These are phyloP conservation scores for Wickerhamomyces ciferrii DNA, from an alignment of 805 yeast species.

Conservation along the genomic window DNA sequence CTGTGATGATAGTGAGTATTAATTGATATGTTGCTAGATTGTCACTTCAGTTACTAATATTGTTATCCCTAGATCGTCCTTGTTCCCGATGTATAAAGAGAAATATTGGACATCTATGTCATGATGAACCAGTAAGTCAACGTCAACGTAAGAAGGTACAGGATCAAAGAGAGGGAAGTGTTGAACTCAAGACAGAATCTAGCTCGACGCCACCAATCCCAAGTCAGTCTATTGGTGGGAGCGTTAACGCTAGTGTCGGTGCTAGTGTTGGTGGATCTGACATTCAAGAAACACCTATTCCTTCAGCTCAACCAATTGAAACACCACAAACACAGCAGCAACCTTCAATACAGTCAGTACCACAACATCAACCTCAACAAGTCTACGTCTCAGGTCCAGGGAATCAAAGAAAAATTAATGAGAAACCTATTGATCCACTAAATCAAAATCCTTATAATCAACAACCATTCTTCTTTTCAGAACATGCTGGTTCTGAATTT, in stretches of 20 bases:
- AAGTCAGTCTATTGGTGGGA: background rate
- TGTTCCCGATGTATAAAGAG: conserved; percentile 82
- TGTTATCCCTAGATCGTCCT: conserved; percentile 39
- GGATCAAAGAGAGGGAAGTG: background rate
- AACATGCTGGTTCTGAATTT: conserved; percentile 90
- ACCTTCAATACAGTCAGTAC: conserved; percentile 10
- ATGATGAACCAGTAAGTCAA: conserved; percentile 22
- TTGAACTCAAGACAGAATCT: conserved; percentile 4
- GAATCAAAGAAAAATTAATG: background rate
- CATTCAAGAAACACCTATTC: background rate
- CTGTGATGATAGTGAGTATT: conserved; percentile 53
- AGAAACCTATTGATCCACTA: background rate
- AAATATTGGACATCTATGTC: conserved; percentile 81
- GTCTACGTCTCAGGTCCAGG: background rate
- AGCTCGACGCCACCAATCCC: conserved; percentile 7
- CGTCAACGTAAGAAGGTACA: conserved; percentile 16
- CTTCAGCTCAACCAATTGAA: background rate
- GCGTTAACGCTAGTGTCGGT: too few relatives aligned
- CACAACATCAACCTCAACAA: conserved; percentile 16
- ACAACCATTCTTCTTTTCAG: conserved; percentile 80
- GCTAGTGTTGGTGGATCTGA: background rate
- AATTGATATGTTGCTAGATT: background rate
- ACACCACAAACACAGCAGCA: background rate
- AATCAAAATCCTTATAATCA: conserved; percentile 26
- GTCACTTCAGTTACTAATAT: background rate